These are phyloP conservation scores for Piper longum DNA, from an alignment of 164 flowering plant genomes.

Conservation along the genomic window DNA sequence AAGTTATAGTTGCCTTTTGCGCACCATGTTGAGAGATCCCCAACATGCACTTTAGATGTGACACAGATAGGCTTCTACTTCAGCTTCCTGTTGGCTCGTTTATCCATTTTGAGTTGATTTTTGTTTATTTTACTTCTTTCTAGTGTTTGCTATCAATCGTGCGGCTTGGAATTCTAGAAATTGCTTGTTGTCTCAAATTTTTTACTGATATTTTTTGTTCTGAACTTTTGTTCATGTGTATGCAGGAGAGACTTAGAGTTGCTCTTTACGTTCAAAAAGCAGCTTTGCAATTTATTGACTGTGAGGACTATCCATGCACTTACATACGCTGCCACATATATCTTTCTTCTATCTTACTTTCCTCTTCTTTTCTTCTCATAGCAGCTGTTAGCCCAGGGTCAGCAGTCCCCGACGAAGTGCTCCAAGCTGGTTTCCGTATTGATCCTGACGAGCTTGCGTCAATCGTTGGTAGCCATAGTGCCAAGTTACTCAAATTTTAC, in stretches of 20 bases:
- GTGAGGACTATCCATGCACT: constrained; percentile 10
- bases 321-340: not conserved
- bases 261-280: constrained; percentile 28
- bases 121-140: no score
- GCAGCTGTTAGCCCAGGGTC: constrained; percentile 18
- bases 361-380: not conserved
- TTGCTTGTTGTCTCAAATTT: no score
- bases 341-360: not conserved
- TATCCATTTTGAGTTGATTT: no score
- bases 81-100: no score
- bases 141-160: no score
- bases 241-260: constrained; percentile 32
- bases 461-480: constrained; percentile 17
- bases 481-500: constrained; percentile 10
- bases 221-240: not conserved
- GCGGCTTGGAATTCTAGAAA: no score
- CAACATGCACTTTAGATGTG: no score
- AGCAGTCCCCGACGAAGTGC: constrained; percentile 20
- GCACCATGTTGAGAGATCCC: no score
- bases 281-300: constrained; percentile 33
- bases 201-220: no score
- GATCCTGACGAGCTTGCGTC: constrained; percentile 31
- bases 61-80: no score
- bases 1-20: no score
- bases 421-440: constrained; percentile 23